phyloP scores from a whole-genome alignment of 164 flowering plant species.

The Amborella trichopoda region DNA sequence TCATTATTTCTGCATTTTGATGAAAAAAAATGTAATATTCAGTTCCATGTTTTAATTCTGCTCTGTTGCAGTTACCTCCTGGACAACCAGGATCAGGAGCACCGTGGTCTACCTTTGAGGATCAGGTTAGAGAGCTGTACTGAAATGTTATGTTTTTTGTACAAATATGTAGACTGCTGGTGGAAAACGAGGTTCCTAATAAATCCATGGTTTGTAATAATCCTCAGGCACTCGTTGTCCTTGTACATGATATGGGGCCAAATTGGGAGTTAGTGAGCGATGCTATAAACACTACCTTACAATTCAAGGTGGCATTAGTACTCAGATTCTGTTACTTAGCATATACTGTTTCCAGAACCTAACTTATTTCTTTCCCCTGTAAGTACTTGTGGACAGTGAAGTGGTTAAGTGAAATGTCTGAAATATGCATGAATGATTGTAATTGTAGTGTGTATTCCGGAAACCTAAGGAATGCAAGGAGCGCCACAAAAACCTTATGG shows the following conservation, averaged over 20 bases:
- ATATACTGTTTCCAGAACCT: not conserved
- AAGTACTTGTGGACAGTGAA: too few species aligned
- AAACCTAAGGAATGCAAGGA: constrained; percentile 91
- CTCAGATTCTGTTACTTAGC: constrained; percentile 3
- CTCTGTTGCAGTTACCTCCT: constrained; percentile 41
- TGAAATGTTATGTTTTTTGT: too few species aligned
- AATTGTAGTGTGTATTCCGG: constrained; percentile 64
- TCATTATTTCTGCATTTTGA: too few species aligned
- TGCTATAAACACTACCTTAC: constrained; percentile 76
- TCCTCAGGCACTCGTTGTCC: constrained; percentile 89
- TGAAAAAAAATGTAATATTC: too few species aligned
- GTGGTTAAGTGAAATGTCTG: too few species aligned
- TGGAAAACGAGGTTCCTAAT: too few species aligned
- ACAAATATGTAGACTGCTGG: too few species aligned
- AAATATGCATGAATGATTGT: too few species aligned
- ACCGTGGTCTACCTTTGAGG: constrained; percentile 83
- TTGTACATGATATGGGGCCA: constrained; percentile 97
- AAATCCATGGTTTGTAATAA: too few species aligned
- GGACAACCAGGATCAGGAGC: constrained; percentile 54
- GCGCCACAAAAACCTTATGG: constrained; percentile 78
- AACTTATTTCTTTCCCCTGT: too few species aligned
- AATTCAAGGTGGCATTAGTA: constrained; percentile 49
- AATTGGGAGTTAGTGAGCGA: constrained; percentile 99
- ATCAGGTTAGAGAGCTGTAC: constrained; percentile 43
- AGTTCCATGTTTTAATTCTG: not conserved